phyloP scores from a whole-genome alignment of 805 yeast species.

The Myxozyma kluyveri region DNA sequence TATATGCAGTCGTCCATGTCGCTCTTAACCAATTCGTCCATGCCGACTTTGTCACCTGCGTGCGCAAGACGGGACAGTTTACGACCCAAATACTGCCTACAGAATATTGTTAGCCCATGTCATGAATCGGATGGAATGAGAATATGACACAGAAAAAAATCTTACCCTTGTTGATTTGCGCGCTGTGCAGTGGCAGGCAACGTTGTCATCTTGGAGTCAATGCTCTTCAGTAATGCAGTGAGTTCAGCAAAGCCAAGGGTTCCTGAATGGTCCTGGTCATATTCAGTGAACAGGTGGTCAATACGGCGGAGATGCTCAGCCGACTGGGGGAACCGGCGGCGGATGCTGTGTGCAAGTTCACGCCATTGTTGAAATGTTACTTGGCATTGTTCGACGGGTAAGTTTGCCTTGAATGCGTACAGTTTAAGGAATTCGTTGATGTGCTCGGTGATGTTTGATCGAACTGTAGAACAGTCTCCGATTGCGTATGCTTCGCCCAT shows the following conservation, averaged over 20 bases:
- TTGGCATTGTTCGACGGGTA: conserved; percentile 19
- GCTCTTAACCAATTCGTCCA: conserved; percentile 49
- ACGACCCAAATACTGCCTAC: conserved; percentile 57
- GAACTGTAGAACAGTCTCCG: conserved; percentile 69
- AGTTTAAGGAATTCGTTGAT: conserved; percentile 48
- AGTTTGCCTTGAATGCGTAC: conserved; percentile 25
- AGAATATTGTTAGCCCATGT: no score
- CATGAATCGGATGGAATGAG: no score
- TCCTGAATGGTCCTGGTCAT: conserved; percentile 50
- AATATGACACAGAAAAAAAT: no score
- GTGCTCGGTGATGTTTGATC: conserved; percentile 58
- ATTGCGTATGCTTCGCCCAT: conserved; percentile 66
- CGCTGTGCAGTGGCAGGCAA: conserved; percentile 75
- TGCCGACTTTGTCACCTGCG: conserved; percentile 44
- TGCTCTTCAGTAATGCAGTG: conserved; percentile 49
- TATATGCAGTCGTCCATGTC: conserved; percentile 56
- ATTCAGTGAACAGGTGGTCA: conserved; percentile 52
- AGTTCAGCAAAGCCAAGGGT: conserved; percentile 54
- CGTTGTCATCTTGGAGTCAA: conserved; percentile 62
- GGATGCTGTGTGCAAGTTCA: conserved; percentile 49
- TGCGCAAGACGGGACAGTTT: conserved; percentile 55
- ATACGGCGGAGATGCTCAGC: conserved; percentile 53
- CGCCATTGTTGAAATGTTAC: conserved; percentile 46
- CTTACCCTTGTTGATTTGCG: conserved; percentile 74
- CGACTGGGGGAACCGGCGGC: conserved; percentile 56